Conservation (phyloP, 495 filamentous ascomycete species). For the Baudoinia panamericana region DNA sequence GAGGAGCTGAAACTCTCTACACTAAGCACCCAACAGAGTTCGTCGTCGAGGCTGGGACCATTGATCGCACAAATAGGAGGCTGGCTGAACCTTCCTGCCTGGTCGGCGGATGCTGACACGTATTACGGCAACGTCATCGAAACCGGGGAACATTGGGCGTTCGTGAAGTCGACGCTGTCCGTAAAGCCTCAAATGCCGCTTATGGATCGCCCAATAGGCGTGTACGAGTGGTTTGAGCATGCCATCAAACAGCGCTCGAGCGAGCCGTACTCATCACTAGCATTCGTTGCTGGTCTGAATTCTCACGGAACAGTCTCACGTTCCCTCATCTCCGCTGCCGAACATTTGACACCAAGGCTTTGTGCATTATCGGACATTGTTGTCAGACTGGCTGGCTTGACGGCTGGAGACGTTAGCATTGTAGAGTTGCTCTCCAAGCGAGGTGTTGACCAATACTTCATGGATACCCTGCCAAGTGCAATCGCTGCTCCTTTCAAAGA, state of each 20-base stretch:
- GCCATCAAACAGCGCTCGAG: conserved; percentile 19
- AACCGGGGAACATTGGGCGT: conserved; percentile 46
- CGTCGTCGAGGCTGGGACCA: conserved; percentile 43
- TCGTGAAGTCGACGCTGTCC: conserved; percentile 37
- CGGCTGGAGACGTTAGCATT: background rate
- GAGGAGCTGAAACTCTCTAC: conserved; percentile 82
- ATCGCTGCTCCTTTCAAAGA: conserved; percentile 67
- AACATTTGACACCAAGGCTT: conserved; percentile 4
- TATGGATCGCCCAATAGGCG: conserved; percentile 25
- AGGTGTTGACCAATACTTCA: conserved; percentile 41
- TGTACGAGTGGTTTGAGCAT: conserved; percentile 51
- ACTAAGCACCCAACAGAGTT: conserved; percentile 40
- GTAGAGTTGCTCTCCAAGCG: conserved; percentile 40
- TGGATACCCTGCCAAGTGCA: conserved; percentile 76
- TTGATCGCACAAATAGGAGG: conserved; percentile 65
- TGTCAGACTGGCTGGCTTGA: conserved; percentile 5
- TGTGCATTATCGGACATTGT: conserved; percentile 8
- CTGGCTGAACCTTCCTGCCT: conserved; percentile 75
- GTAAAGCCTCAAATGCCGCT: background rate
- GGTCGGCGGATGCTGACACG: conserved; percentile 41
- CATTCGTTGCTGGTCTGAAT: conserved; percentile 3
- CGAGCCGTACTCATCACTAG: conserved; percentile 18
- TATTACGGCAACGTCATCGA: conserved; percentile 62
- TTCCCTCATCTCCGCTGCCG: background rate
- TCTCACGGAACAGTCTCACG: background rate